phyloP scores from a whole-genome alignment of 371 early-diverging fungal genomes.

The Mucor velutinosus region DNA sequence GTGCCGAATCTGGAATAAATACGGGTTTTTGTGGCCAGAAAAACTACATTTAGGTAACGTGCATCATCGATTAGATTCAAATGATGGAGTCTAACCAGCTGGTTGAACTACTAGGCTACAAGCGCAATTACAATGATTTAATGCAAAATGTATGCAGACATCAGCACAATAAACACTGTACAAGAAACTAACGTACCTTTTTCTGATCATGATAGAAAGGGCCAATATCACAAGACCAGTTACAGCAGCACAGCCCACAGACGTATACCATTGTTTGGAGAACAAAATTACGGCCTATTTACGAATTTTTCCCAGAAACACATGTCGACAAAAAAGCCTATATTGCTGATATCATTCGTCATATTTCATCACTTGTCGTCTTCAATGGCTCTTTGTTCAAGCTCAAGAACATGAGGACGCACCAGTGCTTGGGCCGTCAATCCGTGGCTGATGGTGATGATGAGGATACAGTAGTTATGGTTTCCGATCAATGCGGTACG shows the following conservation, averaged over 20 bases:
- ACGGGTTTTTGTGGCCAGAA: slow-evolving; percentile 21
- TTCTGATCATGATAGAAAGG: neutral
- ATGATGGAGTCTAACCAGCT: neutral
- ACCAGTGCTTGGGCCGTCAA: neutral
- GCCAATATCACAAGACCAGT: slow-evolving; percentile 2
- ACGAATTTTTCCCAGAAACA: slow-evolving; percentile 16
- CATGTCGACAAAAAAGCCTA: neutral
- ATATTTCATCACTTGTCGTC: neutral
- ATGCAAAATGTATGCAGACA: neutral
- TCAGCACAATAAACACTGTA: neutral
- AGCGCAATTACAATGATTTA: neutral
- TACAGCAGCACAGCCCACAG: neutral
- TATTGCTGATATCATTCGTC: slow-evolving; percentile 4
- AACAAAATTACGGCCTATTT: slow-evolving; percentile 8
- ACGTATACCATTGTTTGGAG: slow-evolving; percentile 9
- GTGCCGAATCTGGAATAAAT: slow-evolving; percentile 14
- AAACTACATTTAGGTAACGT: slow-evolving; percentile 7
- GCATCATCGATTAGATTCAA: neutral
- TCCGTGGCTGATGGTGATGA: neutral
- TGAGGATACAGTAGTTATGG: neutral
- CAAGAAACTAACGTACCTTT: neutral
- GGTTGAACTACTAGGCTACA: neutral
- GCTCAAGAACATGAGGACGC: neutral
- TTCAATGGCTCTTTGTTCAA: neutral
- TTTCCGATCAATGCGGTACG: neutral